Evolutionary conservation across 2,329 filamentous ascomycete species (phyloP).

Genomic region (Dothideomycetidae sp.): DNA sequence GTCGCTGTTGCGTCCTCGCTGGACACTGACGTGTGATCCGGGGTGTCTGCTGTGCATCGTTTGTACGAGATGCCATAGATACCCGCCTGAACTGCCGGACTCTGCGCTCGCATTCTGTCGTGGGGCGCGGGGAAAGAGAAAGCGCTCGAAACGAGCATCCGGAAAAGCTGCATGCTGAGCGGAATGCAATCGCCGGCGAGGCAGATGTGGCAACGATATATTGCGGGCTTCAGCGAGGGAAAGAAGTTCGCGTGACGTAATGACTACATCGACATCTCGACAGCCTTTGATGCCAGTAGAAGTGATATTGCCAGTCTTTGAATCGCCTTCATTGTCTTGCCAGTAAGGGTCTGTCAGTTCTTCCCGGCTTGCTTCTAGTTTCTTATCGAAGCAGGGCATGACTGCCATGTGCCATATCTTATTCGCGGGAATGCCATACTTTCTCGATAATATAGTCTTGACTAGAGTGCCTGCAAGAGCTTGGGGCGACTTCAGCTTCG

Average conservation of each 20-base stretch:
- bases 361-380: slow-evolving; percentile 84
- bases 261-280: slow-evolving; percentile 92
- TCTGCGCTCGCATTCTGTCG: slow-evolving; percentile 29
- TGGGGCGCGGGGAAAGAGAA: slow-evolving; percentile 54
- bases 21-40: slow-evolving; percentile 55
- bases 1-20: slow-evolving; percentile 74
- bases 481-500: slow-evolving; percentile 83
- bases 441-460: slow-evolving; percentile 68
- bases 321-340: slow-evolving; percentile 31
- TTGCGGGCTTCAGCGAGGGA: slow-evolving; percentile 72
- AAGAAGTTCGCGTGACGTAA: slow-evolving; percentile 86
- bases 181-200: slow-evolving; percentile 40
- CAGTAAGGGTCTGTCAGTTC: slow-evolving; percentile 76
- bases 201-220: slow-evolving; percentile 59
- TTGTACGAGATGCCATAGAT: slow-evolving; percentile 70
- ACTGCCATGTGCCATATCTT: slow-evolving; percentile 88
- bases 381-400: slow-evolving; percentile 99
- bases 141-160: slow-evolving; percentile 52
- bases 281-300: slow-evolving; percentile 38
- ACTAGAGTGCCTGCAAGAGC: slow-evolving; percentile 79
- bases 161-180: slow-evolving; percentile 49
- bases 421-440: slow-evolving; percentile 56
- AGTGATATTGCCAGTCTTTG: slow-evolving; percentile 24
- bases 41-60: slow-evolving; percentile 57
- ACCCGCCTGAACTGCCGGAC: slow-evolving; percentile 72